A percentile compares a stretch with the other conserved stretches of the same genome.
These are phyloP conservation scores for Achaetomiella virescens DNA, from an alignment of 495 filamentous ascomycete species.

Conservation along the genomic window DNA sequence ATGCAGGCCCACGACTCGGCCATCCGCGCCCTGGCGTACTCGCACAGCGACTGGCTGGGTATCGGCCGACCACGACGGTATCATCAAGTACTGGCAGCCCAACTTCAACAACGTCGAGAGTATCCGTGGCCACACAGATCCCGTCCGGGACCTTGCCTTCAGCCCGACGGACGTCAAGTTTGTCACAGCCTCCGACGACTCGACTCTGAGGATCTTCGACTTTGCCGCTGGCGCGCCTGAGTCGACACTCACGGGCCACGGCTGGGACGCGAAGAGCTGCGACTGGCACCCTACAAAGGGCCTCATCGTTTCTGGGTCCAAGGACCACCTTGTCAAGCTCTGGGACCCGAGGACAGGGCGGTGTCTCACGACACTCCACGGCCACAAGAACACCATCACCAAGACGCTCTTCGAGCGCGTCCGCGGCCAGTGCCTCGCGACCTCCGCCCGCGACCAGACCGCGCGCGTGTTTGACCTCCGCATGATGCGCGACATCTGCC, in stretches of 20 bases:
- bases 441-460: conserved; percentile 85
- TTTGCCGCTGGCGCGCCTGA: conserved; percentile 83
- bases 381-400: conserved; percentile 95
- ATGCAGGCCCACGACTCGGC: conserved; percentile 96
- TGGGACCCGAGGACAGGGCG: conserved; percentile 91
- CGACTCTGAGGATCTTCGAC: conserved; percentile 89
- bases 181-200: conserved; percentile 91
- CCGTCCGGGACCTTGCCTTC: conserved; percentile 88
- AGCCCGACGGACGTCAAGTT: conserved; percentile 92
- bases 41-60: conserved; percentile 94
- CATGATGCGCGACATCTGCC: conserved; percentile 95
- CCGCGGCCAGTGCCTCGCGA: conserved; percentile 77
- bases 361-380: conserved; percentile 87
- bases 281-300: conserved; percentile 98
- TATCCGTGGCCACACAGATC: conserved; percentile 82
- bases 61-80: conserved; percentile 88
- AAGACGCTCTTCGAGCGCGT: conserved; percentile 80
- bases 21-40: conserved; percentile 81
- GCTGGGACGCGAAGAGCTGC: conserved; percentile 92
- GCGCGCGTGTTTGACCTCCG: conserved; percentile 89
- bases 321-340: conserved; percentile 93
- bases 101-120: conserved; percentile 99
- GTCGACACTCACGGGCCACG: conserved; percentile 75
- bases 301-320: conserved; percentile 89
- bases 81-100: conserved; percentile 97